These are phyloP conservation scores for Cordyceps cicadae DNA, from an alignment of 2,329 filamentous ascomycete species.

Conservation along the genomic window DNA sequence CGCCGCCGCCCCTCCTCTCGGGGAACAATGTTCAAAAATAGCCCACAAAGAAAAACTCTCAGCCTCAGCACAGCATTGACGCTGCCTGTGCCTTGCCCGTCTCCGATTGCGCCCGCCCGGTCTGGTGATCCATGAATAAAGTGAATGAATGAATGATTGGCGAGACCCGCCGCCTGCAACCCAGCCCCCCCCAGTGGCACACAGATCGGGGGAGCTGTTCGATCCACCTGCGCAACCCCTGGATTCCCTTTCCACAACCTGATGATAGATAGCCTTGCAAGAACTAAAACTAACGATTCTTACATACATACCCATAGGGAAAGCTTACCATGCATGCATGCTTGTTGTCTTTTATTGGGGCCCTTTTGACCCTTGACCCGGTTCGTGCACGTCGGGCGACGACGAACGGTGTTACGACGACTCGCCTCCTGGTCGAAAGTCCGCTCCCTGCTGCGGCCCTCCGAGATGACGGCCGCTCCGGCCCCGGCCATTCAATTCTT, in stretches of 20 bases:
- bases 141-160: background rate
- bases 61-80: background rate
- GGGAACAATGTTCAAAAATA: too few species aligned
- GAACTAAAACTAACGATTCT: background rate
- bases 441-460: background rate
- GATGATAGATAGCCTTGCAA: background rate
- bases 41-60: background rate
- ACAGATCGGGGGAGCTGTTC: too few species aligned
- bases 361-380: background rate
- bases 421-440: background rate
- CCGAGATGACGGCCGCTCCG: background rate
- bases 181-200: too few species aligned
- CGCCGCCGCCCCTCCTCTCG: too few species aligned
- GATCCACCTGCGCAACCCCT: conserved; percentile 5
- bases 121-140: background rate
- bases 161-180: background rate
- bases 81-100: background rate
- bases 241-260: background rate
- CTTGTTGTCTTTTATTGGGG: background rate
- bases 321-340: background rate
- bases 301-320: background rate
- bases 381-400: conserved; percentile 4
- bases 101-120: background rate
- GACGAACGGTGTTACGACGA: conserved; percentile 3
- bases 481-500: too few species aligned